Conservation (phyloP, 768 basidiomycete genomes). For the Pulveroboletus ravenelii region DNA sequence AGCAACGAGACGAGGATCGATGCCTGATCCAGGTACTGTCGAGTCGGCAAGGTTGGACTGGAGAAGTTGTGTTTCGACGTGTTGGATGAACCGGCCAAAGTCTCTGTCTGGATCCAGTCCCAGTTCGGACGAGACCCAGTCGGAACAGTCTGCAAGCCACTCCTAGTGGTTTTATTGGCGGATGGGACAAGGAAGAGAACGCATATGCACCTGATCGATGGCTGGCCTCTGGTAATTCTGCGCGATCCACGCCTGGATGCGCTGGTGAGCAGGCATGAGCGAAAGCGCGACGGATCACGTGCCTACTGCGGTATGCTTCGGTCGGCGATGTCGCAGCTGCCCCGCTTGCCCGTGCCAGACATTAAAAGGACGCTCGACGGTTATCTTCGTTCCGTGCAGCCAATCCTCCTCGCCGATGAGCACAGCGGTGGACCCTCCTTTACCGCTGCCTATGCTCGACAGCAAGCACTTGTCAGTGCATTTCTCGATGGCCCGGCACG, state of each 20-base stretch:
- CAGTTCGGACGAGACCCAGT: conserved; percentile 52
- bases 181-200: not conserved
- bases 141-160: conserved; percentile 72
- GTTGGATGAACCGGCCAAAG: conserved; percentile 47
- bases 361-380: conserved; percentile 68
- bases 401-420: conserved; percentile 75
- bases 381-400: conserved; percentile 75
- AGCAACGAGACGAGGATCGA: conserved; percentile 31
- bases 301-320: conserved; percentile 14
- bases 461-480: conserved; percentile 19
- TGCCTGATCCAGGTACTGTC: conserved; percentile 64
- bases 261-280: conserved; percentile 21
- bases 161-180: conserved; percentile 39
- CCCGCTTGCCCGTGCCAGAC: conserved; percentile 79
- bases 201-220: conserved; percentile 52
- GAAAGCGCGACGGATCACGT: conserved; percentile 2
- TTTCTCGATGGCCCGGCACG: conserved; percentile 8
- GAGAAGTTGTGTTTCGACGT: conserved; percentile 63
- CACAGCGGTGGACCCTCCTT: conserved; percentile 50
- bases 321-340: conserved; percentile 35
- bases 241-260: conserved; percentile 50
- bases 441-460: conserved; percentile 17
- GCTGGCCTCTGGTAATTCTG: conserved; percentile 54
- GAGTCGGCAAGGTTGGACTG: conserved; percentile 71
- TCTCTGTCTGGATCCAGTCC: conserved; percentile 43